phyloP scores from a whole-genome alignment of 345 rosid species.

The Gossypium arboreum region DNA sequence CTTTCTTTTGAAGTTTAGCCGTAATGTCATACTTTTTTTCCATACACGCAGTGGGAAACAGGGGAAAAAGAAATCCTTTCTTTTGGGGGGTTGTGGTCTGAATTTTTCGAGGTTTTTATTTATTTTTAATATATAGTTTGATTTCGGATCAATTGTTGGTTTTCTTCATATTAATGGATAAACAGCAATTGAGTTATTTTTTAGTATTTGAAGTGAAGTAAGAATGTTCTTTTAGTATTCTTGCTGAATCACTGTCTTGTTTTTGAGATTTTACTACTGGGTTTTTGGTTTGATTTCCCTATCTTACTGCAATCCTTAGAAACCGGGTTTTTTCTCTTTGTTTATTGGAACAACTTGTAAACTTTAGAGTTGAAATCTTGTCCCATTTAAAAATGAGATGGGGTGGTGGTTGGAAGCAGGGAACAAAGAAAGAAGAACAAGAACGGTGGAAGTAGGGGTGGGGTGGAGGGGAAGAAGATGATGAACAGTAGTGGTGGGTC shows the following conservation, averaged over 20 bases:
- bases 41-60: not conserved
- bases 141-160: constrained; percentile 9
- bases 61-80: not conserved
- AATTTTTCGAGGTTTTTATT: not conserved
- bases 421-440: too few relatives aligned
- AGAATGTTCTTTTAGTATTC: constrained; percentile 3
- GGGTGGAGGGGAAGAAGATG: too few relatives aligned
- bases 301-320: not conserved
- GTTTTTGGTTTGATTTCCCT: not conserved
- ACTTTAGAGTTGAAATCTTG: not conserved
- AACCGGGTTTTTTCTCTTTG: not conserved
- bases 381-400: not conserved
- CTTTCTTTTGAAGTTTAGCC: constrained; percentile 14
- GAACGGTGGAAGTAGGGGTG: too few relatives aligned
- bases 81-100: not conserved
- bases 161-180: constrained; percentile 16
- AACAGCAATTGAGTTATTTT: constrained; percentile 5
- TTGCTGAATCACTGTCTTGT: not conserved
- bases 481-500: too few relatives aligned
- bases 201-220: not conserved
- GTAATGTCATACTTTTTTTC: not conserved
- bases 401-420: too few relatives aligned
- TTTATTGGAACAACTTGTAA: constrained; percentile 1
- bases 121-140: not conserved
- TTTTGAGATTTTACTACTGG: too few relatives aligned